phyloP scores from a whole-genome alignment of 352 stramenopile genomes.

The Pythium guiyangense region DNA sequence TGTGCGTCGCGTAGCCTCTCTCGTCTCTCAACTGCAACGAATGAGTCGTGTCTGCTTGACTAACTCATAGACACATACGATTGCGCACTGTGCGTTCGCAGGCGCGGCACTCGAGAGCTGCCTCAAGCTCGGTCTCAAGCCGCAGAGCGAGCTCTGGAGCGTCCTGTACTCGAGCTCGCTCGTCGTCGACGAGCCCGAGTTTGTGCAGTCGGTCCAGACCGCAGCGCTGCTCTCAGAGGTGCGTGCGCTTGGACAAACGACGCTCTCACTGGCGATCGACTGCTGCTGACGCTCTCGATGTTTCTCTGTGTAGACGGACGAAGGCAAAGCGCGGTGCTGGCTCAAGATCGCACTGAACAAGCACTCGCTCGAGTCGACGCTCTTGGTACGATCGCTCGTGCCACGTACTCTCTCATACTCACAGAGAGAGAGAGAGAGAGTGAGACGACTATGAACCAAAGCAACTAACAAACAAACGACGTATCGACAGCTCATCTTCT shows the following conservation, averaged over 20 bases:
- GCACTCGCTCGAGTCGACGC: slow-evolving; percentile 70
- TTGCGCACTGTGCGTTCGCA: slow-evolving; percentile 6
- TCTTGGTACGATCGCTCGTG: slow-evolving; percentile 36
- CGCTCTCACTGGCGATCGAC: neutral
- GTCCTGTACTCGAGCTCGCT: slow-evolving; percentile 70
- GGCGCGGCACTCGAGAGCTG: slow-evolving; percentile 56
- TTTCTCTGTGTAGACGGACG: slow-evolving; percentile 34
- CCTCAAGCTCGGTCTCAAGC: slow-evolving; percentile 53
- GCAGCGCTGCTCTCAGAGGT: slow-evolving; percentile 68
- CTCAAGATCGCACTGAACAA: slow-evolving; percentile 80
- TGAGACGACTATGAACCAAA: neutral
- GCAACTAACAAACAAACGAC: no score
- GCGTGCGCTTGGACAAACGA: slow-evolving; percentile 8
- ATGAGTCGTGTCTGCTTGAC: neutral
- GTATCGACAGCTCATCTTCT: slow-evolving; percentile 61
- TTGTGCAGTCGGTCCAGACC: slow-evolving; percentile 64
- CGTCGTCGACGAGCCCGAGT: slow-evolving; percentile 63
- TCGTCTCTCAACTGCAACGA: neutral
- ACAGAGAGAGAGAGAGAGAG: no score
- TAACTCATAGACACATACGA: no score
- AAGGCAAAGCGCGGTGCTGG: slow-evolving; percentile 67
- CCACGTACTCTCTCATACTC: neutral
- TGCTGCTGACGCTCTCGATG: neutral
- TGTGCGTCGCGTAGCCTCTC: no score
- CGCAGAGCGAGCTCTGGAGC: slow-evolving; percentile 50